Percentiles rank a stretch among this genome's conserved stretches.
Conservation (phyloP, 2,329 filamentous ascomycete genomes). For the Capronia coronata region DNA sequence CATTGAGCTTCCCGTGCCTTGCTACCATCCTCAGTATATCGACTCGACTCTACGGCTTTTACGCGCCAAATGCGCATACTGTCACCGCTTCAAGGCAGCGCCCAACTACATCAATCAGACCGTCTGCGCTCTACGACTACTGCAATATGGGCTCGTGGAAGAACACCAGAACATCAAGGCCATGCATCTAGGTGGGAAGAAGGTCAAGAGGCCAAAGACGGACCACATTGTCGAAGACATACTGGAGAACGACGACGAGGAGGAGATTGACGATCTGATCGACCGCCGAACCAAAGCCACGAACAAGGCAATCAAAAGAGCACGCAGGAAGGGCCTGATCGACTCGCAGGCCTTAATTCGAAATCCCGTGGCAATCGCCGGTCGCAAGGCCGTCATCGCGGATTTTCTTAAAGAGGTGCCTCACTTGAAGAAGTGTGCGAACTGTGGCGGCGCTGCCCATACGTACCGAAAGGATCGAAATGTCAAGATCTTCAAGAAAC, state of each 20-base stretch:
- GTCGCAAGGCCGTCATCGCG: slow-evolving; percentile 68
- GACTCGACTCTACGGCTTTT: slow-evolving; percentile 82
- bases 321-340: slow-evolving; percentile 36
- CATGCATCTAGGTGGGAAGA: slow-evolving; percentile 38
- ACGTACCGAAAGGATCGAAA: slow-evolving; percentile 81
- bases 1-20: slow-evolving; percentile 84
- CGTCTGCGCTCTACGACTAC: slow-evolving; percentile 73
- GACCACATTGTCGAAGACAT: slow-evolving; percentile 21
- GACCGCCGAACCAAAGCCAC: slow-evolving; percentile 62
- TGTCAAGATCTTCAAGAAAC: slow-evolving; percentile 88
- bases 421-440: slow-evolving; percentile 62
- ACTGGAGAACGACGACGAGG: slow-evolving; percentile 49
- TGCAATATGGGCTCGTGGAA: slow-evolving; percentile 74
- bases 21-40: slow-evolving; percentile 96
- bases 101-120: slow-evolving; percentile 70
- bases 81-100: slow-evolving; percentile 76
- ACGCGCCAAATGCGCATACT: slow-evolving; percentile 83
- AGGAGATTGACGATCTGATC: slow-evolving; percentile 47
- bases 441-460: slow-evolving; percentile 64
- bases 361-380: slow-evolving; percentile 74
- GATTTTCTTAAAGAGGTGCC: slow-evolving; percentile 72
- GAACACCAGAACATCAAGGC: slow-evolving; percentile 49
- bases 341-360: slow-evolving; percentile 54
- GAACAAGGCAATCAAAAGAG: slow-evolving; percentile 60
- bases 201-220: slow-evolving; percentile 6